Evolutionary conservation across 306 rosid genomes (phyloP).

Genomic region (Erythrophleum fordii): DNA sequence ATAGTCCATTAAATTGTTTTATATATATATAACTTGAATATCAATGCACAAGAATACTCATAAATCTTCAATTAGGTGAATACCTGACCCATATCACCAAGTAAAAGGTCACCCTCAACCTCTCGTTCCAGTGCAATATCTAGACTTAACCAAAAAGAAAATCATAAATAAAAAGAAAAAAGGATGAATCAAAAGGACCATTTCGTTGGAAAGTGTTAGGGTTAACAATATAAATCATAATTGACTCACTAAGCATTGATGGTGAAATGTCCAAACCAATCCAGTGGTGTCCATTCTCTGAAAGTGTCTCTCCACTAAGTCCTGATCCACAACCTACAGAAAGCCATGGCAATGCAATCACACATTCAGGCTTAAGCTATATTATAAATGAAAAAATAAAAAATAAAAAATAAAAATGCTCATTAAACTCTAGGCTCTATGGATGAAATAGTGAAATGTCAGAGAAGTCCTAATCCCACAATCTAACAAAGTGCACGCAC

Average conservation of each 20-base stretch:
- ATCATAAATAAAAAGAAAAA: background rate
- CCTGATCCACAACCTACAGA: conserved; percentile 91
- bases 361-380: background rate
- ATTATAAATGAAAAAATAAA: background rate
- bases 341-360: background rate
- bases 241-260: conserved; percentile 87
- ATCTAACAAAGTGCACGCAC: background rate
- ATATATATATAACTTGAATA: background rate
- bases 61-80: conserved; percentile 15
- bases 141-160: conserved; percentile 27
- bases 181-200: background rate
- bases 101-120: conserved; percentile 90
- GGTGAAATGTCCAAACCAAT: conserved; percentile 88
- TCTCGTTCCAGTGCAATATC: conserved; percentile 88
- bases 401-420: background rate
- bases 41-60: background rate
- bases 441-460: background rate
- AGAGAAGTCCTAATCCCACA: background rate
- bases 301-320: conserved; percentile 86
- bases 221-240: background rate
- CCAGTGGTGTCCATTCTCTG: conserved; percentile 89
- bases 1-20: background rate
- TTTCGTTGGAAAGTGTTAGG: background rate
- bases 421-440: background rate
- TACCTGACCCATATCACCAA: conserved; percentile 98